Conservation (phyloP, 1,139 yeast species). For the Geotrichum histeridarum region DNA sequence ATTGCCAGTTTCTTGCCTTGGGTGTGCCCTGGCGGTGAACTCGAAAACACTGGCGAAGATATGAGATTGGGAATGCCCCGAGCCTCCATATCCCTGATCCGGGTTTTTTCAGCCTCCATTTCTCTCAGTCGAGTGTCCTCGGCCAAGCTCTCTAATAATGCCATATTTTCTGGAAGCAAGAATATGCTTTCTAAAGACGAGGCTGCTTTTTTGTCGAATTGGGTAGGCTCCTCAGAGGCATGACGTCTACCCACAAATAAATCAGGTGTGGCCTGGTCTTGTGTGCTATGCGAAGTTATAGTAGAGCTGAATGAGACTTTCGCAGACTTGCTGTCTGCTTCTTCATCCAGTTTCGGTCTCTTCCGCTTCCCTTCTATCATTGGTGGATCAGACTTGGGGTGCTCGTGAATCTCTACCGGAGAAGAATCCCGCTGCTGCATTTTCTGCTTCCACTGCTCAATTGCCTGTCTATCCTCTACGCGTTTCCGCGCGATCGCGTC, state of each 20-base stretch:
- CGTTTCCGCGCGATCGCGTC: constrained; percentile 6
- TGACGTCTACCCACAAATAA: background rate
- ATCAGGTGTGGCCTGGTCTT: background rate
- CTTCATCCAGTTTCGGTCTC: background rate
- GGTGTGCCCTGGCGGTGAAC: background rate
- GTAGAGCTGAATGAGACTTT: background rate
- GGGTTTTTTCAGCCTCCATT: background rate
- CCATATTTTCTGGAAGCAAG: too few relatives aligned
- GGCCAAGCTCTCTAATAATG: too few relatives aligned
- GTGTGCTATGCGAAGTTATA: background rate
- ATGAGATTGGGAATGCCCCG: constrained; percentile 14
- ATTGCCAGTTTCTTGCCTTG: background rate
- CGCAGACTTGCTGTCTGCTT: background rate
- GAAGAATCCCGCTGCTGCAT: background rate
- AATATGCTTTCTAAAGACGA: background rate
- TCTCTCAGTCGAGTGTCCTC: background rate
- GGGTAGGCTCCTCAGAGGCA: background rate
- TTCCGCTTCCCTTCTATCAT: background rate
- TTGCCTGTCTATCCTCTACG: constrained; percentile 5
- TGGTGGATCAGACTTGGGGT: background rate
- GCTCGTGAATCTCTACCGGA: background rate
- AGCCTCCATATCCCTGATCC: constrained; percentile 13
- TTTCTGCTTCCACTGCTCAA: constrained; percentile 3
- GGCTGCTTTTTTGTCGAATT: background rate
- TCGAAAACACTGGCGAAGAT: constrained; percentile 7